Base-by-base conservation (phyloP, 2,329 filamentous ascomycete genomes). In the Verticillium klebahnii region DNA sequence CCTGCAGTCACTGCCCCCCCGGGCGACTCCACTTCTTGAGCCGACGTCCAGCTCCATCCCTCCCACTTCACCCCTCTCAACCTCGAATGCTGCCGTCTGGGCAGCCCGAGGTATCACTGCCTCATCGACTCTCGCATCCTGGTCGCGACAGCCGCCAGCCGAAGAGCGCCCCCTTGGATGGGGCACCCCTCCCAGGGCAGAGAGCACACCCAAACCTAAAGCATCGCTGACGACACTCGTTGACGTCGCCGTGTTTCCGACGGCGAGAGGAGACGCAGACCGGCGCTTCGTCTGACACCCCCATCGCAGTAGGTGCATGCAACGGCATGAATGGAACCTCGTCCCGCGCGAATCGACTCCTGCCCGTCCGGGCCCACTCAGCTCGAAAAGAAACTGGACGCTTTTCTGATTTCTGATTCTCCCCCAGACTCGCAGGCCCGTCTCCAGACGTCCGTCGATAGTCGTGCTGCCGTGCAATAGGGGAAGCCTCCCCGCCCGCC, bases 281-380 rank as follows among this genome's bases (percentile, higher is more conserved):
- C 59, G 57, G 62, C 63, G 57, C 63, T 60, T 65, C 62, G 56
- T 65, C 60, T 65, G 31, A 64, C 63, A 59, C 52, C 45, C 45
- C 29, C 32, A 17, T 36, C 23, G 31, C 55, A 60, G 19, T 52
- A 55, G 56, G 36, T n/a, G 45, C 36, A 52, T 63, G 58, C 56
- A 25, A 63, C 61, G 29, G 58, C 34, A 34, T 32, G 23, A 56
- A 34, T 23, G 23, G 45, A 23, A 25, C 19, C 19, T n/a, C 9
- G 45, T 50, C n/a, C 19, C 45, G 45, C 19, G 45, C 45, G 45
- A 50, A 50, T 50, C 45, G 45, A n/a, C 23, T 23, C 45, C 45
- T 50, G 45, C n/a, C 45, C n/a, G 45, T 50, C 45, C 45, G 23
- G 23, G 45, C 45, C 45, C 45, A 50, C 45, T 11, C 23, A 14